These are phyloP conservation scores for Trebouxia sp. DNA, from an alignment of 139 green algal genomes.

Conservation along the genomic window DNA sequence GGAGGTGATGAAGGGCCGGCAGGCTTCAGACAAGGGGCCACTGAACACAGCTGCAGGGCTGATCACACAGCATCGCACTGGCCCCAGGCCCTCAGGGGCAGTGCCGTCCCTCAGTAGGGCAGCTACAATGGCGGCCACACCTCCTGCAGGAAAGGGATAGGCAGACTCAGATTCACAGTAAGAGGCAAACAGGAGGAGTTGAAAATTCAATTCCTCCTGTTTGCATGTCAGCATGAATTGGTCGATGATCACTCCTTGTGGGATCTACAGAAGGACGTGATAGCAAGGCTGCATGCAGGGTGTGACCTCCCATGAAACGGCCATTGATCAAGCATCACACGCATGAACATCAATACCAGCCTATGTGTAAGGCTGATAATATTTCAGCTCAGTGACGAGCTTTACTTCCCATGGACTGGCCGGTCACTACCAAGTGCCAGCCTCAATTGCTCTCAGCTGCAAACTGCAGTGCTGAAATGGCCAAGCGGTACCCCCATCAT, in stretches of 20 bases:
- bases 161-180: background rate
- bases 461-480: slow-evolving; percentile 43
- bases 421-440: slow-evolving; percentile 56
- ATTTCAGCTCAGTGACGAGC: no score
- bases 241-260: no score
- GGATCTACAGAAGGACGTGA: no score
- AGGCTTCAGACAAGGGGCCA: slow-evolving; percentile 38
- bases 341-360: no score
- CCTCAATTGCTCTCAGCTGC: slow-evolving; percentile 40
- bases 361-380: no score
- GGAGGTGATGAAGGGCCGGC: slow-evolving; percentile 42
- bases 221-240: no score
- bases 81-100: slow-evolving; percentile 38
- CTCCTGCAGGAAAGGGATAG: slow-evolving; percentile 33
- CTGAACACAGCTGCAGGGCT: slow-evolving; percentile 56
- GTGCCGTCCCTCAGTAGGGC: slow-evolving; percentile 49
- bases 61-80: slow-evolving; percentile 44
- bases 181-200: background rate
- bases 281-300: no score
- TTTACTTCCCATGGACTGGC: slow-evolving; percentile 55
- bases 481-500: no score
- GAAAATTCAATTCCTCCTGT: background rate
- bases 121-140: slow-evolving; percentile 48
- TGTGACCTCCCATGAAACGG: no score
- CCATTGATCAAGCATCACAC: no score